These are phyloP conservation scores for Xanthoceras sorbifolium DNA, from an alignment of 345 rosid genomes.

Conservation along the genomic window DNA sequence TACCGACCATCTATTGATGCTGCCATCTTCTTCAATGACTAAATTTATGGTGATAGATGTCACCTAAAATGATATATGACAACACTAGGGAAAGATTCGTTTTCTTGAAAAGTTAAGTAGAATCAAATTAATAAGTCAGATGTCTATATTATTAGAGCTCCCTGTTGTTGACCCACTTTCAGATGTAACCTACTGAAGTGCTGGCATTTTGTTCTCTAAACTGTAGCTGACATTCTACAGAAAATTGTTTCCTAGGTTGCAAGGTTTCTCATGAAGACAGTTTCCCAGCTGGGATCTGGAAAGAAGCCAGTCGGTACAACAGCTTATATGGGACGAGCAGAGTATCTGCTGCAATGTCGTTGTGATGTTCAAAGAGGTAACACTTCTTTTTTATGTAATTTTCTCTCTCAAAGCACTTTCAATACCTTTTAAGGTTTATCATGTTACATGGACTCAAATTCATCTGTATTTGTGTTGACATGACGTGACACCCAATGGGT, in stretches of 20 bases:
- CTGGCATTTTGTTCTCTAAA: background rate
- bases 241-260: slow-evolving; percentile 65
- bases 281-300: slow-evolving; percentile 82
- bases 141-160: background rate
- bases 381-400: background rate
- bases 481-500: no score
- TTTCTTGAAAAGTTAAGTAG: background rate
- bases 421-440: background rate
- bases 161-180: background rate
- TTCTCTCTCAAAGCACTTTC: background rate
- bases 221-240: background rate
- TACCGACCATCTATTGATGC: background rate
- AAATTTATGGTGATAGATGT: background rate
- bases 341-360: slow-evolving; percentile 71
- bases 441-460: background rate
- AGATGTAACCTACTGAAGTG: background rate
- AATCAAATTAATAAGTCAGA: slow-evolving; percentile 1
- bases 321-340: slow-evolving; percentile 72
- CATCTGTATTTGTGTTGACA: background rate
- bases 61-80: background rate
- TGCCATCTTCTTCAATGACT: background rate
- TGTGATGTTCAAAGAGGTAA: slow-evolving; percentile 74
- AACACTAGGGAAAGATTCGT: background rate
- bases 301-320: slow-evolving; percentile 89
- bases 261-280: slow-evolving; percentile 92